Evolutionary conservation across 768 basidiomycete genomes (phyloP), one percentile per base, ranked within the genome.

Genomic region (Amanita fuliginea): DNA sequence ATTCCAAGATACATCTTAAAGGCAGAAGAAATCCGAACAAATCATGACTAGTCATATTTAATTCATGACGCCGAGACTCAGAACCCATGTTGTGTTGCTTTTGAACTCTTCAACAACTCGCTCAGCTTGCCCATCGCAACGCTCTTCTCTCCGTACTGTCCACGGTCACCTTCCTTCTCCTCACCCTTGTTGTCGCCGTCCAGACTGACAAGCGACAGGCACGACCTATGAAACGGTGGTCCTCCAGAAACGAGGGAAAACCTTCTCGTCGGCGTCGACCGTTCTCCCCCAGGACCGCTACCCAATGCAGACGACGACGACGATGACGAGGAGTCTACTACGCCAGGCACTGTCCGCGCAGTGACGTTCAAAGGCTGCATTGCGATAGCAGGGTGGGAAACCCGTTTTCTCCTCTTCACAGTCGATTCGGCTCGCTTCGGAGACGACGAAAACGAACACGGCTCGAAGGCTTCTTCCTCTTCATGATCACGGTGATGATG

Each of bases 341-440:
- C 55, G 41, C 56, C 53, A 24, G 22, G 3, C 4, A 60, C 64
- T 34, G 77, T 75, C 16, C 77, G 73, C 18, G 82, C 76, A 24
- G 80, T 83, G 11, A 89, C 85, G 14, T 75, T 78, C 26, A 79
- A 78, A 26, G 80, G 79, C 55, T 88, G 85, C 61, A 89, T 55
- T 33, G 82, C 85, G 33, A 90, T 70, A n/a, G 83, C 83, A 41
- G 86, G 84, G 44, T 84, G 53, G 43, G 87, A 88, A 57, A 87
- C 87, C 34, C 84, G 75, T 59, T 86, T 84, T 57, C 69, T 70
- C 57, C 78, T 62, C 55, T 81, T 66, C 39, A 73, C 74, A 0
- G 70, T 57, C 43, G 30, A 41, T 22, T 48, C 47, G 11, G 28
- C 16, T 4, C 18, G 39, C 19, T 53, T 42, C 21, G 22, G 26